phyloP scores from a whole-genome alignment of 305 asterid genomes.

The Andrographis paniculata region DNA sequence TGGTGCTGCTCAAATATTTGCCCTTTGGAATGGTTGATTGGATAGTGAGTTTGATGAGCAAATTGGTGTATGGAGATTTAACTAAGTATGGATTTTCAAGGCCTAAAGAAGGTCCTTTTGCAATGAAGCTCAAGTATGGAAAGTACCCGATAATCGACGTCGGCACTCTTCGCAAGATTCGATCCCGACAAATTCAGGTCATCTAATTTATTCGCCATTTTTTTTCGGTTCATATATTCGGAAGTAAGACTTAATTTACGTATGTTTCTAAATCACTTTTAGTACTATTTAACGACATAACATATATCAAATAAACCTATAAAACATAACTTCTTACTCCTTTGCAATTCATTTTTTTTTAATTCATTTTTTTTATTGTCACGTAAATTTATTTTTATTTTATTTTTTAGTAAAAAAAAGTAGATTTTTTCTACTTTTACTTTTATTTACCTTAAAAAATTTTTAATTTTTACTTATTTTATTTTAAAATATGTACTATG shows the following conservation, averaged over 20 bases:
- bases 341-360: too few species aligned
- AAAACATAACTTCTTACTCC: too few species aligned
- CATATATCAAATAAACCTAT: too few species aligned
- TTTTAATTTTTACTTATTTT: too few species aligned
- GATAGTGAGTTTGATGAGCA: slow-evolving; percentile 35
- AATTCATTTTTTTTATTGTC: too few species aligned
- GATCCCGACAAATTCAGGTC: slow-evolving; percentile 58
- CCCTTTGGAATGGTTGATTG: slow-evolving; percentile 22
- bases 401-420: too few species aligned
- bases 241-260: neutral
- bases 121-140: slow-evolving; percentile 38
- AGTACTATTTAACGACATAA: too few species aligned
- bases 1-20: slow-evolving; percentile 24
- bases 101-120: slow-evolving; percentile 54
- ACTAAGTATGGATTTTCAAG: slow-evolving; percentile 37
- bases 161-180: slow-evolving; percentile 46
- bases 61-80: slow-evolving; percentile 42
- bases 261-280: too few species aligned
- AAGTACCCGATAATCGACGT: slow-evolving; percentile 60
- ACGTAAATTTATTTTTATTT: too few species aligned
- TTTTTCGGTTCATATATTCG: neutral
- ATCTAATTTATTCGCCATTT: neutral
- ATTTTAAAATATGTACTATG: too few species aligned
- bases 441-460: too few species aligned
- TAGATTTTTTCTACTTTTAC: too few species aligned